A percentile compares a stretch with the other conserved stretches of the same genome.
Evolutionary conservation across 306 rosid genomes (phyloP).

Genomic region (Trifolium repens): DNA sequence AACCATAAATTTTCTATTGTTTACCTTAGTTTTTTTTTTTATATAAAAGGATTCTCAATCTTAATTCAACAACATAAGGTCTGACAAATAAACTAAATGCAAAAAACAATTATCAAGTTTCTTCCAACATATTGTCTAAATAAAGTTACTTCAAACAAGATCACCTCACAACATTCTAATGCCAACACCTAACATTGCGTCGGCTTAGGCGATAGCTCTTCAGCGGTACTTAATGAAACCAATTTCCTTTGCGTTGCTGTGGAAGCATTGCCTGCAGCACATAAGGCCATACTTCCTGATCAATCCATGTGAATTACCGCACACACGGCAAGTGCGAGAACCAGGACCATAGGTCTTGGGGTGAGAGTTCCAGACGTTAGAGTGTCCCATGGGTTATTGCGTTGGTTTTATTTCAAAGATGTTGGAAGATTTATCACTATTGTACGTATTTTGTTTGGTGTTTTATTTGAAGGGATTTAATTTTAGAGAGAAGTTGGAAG

Average conservation of each 20-base stretch:
- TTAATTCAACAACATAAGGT: slow-evolving; percentile 37
- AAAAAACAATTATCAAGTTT: slow-evolving; percentile 34
- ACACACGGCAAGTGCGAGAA: slow-evolving; percentile 80
- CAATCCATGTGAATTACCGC: slow-evolving; percentile 90
- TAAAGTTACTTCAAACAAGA: slow-evolving; percentile 34
- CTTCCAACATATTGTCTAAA: slow-evolving; percentile 15
- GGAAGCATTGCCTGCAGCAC: slow-evolving; percentile 99
- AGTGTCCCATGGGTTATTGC: slow-evolving; percentile 72
- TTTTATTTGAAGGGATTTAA: too few species aligned
- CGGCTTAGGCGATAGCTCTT: slow-evolving; percentile 1
- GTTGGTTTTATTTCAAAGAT: too few species aligned
- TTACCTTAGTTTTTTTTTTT: too few species aligned
- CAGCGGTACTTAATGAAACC: slow-evolving; percentile 95
- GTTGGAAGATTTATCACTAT: too few species aligned
- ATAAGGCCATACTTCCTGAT: slow-evolving; percentile 90
- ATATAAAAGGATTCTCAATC: slow-evolving; percentile 21
- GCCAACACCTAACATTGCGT: slow-evolving; percentile 11
- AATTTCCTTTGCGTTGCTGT: slow-evolving; percentile 95
- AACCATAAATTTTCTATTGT: too few species aligned
- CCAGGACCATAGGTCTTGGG: slow-evolving; percentile 97
- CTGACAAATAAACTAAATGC: slow-evolving; percentile 37
- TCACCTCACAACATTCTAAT: slow-evolving; percentile 24
- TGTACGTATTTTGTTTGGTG: too few species aligned
- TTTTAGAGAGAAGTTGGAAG: too few species aligned
- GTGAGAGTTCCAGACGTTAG: slow-evolving; percentile 95